These are phyloP conservation scores for Alternaria atra DNA, from an alignment of 2,329 filamentous ascomycete genomes.

Conservation along the genomic window DNA sequence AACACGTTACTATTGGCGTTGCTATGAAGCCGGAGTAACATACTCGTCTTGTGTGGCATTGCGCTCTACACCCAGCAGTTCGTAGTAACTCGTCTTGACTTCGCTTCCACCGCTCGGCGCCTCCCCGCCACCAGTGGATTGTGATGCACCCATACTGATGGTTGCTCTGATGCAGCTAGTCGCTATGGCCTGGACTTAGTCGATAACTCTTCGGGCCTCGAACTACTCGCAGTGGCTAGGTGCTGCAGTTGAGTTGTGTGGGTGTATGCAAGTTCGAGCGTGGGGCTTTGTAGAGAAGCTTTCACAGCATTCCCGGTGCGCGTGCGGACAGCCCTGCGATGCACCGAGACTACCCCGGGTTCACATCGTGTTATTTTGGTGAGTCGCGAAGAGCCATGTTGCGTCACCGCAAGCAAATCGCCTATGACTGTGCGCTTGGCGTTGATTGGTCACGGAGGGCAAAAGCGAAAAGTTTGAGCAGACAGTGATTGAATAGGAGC, in stretches of 20 bases:
- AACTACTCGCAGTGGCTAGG: slow-evolving; percentile 11
- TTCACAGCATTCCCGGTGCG: not conserved
- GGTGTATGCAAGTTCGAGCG: not conserved
- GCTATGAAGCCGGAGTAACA: slow-evolving; percentile 33
- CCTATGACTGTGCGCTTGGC: slow-evolving; percentile 24
- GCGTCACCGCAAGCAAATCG: slow-evolving; percentile 11
- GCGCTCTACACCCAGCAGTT: slow-evolving; percentile 77
- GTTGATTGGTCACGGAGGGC: slow-evolving; percentile 24
- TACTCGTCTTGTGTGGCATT: slow-evolving; percentile 84
- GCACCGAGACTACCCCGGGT: not conserved
- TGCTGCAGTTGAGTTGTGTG: slow-evolving; percentile 8
- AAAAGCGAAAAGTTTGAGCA: slow-evolving; percentile 19
- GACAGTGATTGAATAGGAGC: slow-evolving; percentile 17
- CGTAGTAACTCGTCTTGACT: slow-evolving; percentile 82
- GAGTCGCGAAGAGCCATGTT: slow-evolving; percentile 13
- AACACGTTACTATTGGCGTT: not conserved
- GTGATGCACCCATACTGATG: slow-evolving; percentile 56
- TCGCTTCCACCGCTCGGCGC: slow-evolving; percentile 35
- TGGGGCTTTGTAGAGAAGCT: not conserved
- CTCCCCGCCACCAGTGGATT: slow-evolving; percentile 51
- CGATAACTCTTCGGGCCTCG: slow-evolving; percentile 15
- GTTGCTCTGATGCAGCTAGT: slow-evolving; percentile 6
- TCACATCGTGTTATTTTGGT: not conserved
- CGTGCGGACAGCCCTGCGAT: not conserved
- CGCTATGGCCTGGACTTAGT: slow-evolving; percentile 21